Percentiles rank a stretch among this genome's conserved stretches.
phyloP scores from a whole-genome alignment of 75 land plant genomes.

The Cupressus sempervirens region DNA sequence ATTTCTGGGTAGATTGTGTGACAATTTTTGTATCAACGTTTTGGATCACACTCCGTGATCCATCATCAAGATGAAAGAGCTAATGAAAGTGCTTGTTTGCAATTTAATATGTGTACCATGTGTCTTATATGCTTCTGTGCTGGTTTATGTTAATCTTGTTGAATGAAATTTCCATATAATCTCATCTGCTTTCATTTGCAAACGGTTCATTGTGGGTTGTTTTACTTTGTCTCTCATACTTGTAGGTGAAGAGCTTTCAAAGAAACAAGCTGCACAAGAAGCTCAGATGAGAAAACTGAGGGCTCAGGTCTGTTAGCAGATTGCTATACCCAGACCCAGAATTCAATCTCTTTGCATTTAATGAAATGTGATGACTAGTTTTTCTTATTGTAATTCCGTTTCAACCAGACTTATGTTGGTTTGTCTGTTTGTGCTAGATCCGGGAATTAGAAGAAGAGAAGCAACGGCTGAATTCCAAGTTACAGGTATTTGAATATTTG shows the following conservation, averaged over 20 bases:
- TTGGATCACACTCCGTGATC: too few relatives aligned
- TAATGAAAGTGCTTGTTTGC: neutral
- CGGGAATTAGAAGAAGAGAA: slow-evolving; percentile 98
- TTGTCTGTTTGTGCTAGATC: slow-evolving; percentile 43
- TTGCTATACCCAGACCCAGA: neutral
- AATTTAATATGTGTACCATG: neutral
- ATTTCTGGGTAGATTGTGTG: too few relatives aligned
- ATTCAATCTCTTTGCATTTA: slow-evolving; percentile 1
- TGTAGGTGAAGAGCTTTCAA: slow-evolving; percentile 95
- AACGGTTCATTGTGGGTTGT: neutral
- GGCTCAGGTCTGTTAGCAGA: slow-evolving; percentile 66
- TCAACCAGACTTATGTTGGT: neutral
- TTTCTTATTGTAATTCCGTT: neutral
- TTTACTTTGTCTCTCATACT: neutral
- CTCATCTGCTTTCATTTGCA: neutral
- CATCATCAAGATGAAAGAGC: too few relatives aligned
- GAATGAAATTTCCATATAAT: neutral
- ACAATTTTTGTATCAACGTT: too few relatives aligned
- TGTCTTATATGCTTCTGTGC: neutral
- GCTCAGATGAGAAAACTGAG: slow-evolving; percentile 81
- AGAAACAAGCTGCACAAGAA: slow-evolving; percentile 98
- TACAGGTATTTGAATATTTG: slow-evolving; percentile 63
- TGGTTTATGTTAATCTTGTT: neutral
- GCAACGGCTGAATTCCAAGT: slow-evolving; percentile 72
- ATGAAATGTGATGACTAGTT: neutral